Conservation (phyloP, 2,329 filamentous ascomycete species). For the Penicillium sp. region DNA sequence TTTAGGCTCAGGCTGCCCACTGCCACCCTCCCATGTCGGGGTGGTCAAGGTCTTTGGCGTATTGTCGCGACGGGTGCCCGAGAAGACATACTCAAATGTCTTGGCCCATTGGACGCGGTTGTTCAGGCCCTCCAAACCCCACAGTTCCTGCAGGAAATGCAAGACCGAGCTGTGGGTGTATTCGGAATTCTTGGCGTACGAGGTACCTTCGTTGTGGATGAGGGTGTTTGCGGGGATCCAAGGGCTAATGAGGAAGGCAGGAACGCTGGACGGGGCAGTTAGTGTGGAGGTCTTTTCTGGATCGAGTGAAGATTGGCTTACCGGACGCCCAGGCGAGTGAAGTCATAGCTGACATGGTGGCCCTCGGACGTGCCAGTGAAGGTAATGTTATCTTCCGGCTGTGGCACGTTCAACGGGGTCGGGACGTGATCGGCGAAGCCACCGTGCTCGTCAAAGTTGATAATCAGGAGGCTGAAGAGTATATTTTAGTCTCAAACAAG, state of each 20-base stretch:
- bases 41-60: conserved; percentile 39
- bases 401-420: conserved; percentile 46
- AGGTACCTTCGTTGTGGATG: conserved; percentile 48
- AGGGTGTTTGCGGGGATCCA: conserved; percentile 42
- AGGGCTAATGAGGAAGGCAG: conserved; percentile 47
- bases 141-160: conserved; percentile 51
- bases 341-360: conserved; percentile 45
- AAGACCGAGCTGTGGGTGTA: conserved; percentile 50
- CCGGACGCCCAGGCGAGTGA: conserved; percentile 48
- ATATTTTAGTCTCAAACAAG: not conserved
- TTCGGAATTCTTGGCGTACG: conserved; percentile 44
- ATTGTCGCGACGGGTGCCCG: conserved; percentile 30
- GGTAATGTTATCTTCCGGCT: conserved; percentile 42
- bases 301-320: conserved; percentile 16
- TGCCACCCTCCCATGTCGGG: conserved; percentile 45
- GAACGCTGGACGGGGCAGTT: conserved; percentile 34
- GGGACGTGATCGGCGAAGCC: conserved; percentile 51
- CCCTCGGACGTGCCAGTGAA: conserved; percentile 40
- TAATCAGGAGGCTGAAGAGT: conserved; percentile 41
- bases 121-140: conserved; percentile 48
- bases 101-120: conserved; percentile 52
- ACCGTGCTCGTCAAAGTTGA: conserved; percentile 52
- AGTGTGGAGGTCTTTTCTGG: not conserved
- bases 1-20: conserved; percentile 41
- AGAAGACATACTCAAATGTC: conserved; percentile 48